Evolutionary conservation across 23 red algal species (phyloP).

Genomic region (Agarophyton chilense): DNA sequence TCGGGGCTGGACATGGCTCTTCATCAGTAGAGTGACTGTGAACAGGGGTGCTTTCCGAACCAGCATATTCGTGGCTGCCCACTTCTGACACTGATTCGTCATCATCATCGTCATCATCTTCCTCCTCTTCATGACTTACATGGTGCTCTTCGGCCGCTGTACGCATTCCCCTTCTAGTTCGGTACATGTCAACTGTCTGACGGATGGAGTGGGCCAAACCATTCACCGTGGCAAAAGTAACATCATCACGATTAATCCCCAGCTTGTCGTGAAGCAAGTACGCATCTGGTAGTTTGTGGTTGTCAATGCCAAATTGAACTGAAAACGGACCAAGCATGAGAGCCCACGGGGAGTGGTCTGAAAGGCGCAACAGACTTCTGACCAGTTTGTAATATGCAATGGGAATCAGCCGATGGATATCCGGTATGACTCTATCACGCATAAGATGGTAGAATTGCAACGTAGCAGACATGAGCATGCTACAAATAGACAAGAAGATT

Average conservation of each 20-base stretch:
- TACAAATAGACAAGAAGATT: constrained; percentile 55
- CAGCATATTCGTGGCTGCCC: constrained; percentile 15
- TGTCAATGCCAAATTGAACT: constrained; percentile 50
- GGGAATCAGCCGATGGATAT: constrained; percentile 42
- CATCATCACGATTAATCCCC: constrained; percentile 24
- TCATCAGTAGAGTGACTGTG: constrained; percentile 64
- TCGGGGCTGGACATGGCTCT: constrained; percentile 47
- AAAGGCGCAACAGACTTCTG: background rate
- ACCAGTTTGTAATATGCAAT: constrained; percentile 56
- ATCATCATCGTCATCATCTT: background rate
- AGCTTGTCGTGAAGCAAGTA: constrained; percentile 65
- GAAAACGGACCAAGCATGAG: constrained; percentile 58
- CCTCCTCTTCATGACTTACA: background rate
- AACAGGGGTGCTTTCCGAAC: constrained; percentile 41
- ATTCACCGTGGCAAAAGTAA: constrained; percentile 42
- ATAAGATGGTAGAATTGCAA: constrained; percentile 58
- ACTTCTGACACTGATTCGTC: constrained; percentile 12
- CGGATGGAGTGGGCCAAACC: constrained; percentile 28
- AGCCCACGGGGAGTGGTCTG: constrained; percentile 48
- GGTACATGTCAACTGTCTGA: constrained; percentile 36
- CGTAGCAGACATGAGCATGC: constrained; percentile 55
- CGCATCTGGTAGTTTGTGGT: constrained; percentile 37
- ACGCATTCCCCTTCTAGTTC: constrained; percentile 6
- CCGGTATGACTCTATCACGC: constrained; percentile 64
- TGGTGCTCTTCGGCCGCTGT: background rate